Evolutionary conservation across 768 basidiomycete genomes (phyloP), one percentile per base, ranked within the genome.

Genomic region (Psilocybe sp.): DNA sequence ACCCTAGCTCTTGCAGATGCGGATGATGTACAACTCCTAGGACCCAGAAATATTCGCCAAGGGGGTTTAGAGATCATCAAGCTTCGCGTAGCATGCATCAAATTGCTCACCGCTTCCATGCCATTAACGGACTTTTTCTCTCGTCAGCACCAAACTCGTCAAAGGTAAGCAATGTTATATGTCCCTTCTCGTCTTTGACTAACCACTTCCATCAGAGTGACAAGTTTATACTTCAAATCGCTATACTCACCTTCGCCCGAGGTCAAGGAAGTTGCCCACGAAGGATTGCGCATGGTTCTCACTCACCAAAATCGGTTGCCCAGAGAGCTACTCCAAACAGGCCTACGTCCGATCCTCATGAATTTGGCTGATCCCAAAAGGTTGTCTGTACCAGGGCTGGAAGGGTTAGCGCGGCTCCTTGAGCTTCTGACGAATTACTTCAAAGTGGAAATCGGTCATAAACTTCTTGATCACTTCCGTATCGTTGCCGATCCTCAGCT

Each of bases 391-490:
- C 81, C 90, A 4, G 95, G 95, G 9, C 65, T 96, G 49, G 94
- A 99, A 65, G 97, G 97, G 3, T 75, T 99, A 18, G 96, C 95
- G 11, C 85, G 96, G 11, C 79, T 99, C 43, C 75, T 99, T 43
- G 93, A 97, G 65, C 79, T 99, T 6, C 71, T 99, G 48, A 97
- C 94, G 35, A 98, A 98, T 66, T 98, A 99, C 70, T 99, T 99
- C 84, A 98, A 98, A 67, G 96, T 99, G 14, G 97, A 99, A 72
- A 98, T 99, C 52, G 97, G 97, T 0, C 83, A 91, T 66, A 99
- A 99, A 69, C 82, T 99, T 6, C 76, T 99, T 16, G 97, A 98
- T 60, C 97, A 99, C 65, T 98, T 96, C 71, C 85, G 87, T 38
- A 84, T 88, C 34, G 87, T 99, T 16, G 91, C 96, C 19, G 93